Evolutionary conservation across 1,139 yeast genomes (phyloP).

Genomic region (Yamadazyma triangularis): DNA sequence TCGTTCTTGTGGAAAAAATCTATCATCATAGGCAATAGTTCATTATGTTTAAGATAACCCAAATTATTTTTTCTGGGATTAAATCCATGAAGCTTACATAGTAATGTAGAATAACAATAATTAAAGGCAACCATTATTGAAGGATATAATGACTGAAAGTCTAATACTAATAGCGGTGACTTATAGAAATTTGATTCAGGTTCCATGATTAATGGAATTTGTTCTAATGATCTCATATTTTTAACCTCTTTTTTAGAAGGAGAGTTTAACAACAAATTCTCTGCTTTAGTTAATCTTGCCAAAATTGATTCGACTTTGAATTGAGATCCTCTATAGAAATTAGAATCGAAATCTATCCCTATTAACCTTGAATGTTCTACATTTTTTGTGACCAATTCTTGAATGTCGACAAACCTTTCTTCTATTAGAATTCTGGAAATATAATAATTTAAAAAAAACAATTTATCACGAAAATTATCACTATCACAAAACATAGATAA

Average conservation of each 20-base stretch:
- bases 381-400: conserved; percentile 66
- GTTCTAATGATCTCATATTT: conserved; percentile 80
- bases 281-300: conserved; percentile 68
- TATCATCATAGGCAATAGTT: conserved; percentile 55
- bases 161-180: conserved; percentile 84
- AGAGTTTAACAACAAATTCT: conserved; percentile 66
- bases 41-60: conserved; percentile 39
- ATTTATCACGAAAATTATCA: conserved; percentile 19
- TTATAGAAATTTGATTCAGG: conserved; percentile 83
- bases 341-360: conserved; percentile 88
- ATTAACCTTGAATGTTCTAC: conserved; percentile 81
- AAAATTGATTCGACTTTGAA: conserved; percentile 86
- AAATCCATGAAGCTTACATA: conserved; percentile 64
- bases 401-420: conserved; percentile 49
- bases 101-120: conserved; percentile 81
- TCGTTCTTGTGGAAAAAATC: conserved; percentile 47
- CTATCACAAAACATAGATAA: conserved; percentile 49
- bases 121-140: conserved; percentile 90
- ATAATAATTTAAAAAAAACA: conserved; percentile 49
- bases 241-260: conserved; percentile 82
- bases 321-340: conserved; percentile 87
- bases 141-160: conserved; percentile 91
- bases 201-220: conserved; percentile 88
- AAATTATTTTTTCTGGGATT: conserved; percentile 28
- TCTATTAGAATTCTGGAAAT: conserved; percentile 42